Evolutionary conservation across 129 eudicot genomes (phyloP).

Genomic region (Scalesia atractyloides): DNA sequence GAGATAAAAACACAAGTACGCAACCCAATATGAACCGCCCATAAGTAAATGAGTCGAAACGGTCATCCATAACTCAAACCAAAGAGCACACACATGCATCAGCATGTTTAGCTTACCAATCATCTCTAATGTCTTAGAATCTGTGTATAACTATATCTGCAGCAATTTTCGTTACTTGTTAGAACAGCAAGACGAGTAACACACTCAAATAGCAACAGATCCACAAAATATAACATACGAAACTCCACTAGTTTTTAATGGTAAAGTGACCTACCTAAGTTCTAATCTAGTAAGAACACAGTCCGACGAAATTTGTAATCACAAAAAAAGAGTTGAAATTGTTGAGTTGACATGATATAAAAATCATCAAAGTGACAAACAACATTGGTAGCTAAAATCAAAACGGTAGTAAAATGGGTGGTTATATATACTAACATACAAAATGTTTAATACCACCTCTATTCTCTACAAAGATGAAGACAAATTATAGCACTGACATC

Average conservation of each 20-base stretch:
- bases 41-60: too few relatives aligned
- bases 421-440: too few relatives aligned
- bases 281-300: constrained; percentile 13
- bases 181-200: too few relatives aligned
- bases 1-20: constrained; percentile 10
- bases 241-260: constrained; percentile 16
- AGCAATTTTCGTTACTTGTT: constrained; percentile 20
- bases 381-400: too few relatives aligned
- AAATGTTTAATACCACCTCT: not conserved
- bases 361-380: constrained; percentile 4
- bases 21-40: not conserved
- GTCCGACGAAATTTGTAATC: not conserved
- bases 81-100: constrained; percentile 4
- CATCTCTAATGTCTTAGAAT: constrained; percentile 59
- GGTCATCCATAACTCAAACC: too few relatives aligned
- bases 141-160: constrained; percentile 75
- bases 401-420: too few relatives aligned
- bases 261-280: constrained; percentile 22
- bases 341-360: constrained; percentile 3
- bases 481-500: too few relatives aligned
- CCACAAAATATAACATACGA: constrained; percentile 8
- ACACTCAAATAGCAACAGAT: constrained; percentile 18
- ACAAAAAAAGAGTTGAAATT: not conserved
- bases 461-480: not conserved
- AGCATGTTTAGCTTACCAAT: constrained; percentile 64